Evolutionary conservation across 768 basidiomycete species (phyloP).

Genomic region (Psilocybe sp.): DNA sequence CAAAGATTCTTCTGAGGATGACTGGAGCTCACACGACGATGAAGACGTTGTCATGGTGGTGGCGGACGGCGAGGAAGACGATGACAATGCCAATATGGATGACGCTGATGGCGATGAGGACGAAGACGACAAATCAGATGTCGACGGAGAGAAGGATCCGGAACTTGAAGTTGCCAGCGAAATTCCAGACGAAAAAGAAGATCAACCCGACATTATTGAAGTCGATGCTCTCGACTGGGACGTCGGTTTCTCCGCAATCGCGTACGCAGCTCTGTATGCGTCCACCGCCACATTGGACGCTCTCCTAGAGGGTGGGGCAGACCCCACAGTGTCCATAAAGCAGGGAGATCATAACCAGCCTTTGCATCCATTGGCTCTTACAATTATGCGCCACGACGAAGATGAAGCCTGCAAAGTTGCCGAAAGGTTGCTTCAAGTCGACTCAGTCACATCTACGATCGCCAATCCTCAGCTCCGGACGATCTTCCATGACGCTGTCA

Average conservation of each 20-base stretch:
- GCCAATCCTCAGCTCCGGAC: conserved; percentile 36
- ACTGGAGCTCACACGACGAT: conserved; percentile 46
- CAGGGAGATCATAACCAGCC: conserved; percentile 19
- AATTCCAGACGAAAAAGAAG: conserved; percentile 45
- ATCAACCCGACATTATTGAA: conserved; percentile 53
- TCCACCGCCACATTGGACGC: conserved; percentile 41
- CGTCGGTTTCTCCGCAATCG: conserved; percentile 48
- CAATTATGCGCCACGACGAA: conserved; percentile 39
- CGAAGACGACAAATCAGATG: conserved; percentile 18
- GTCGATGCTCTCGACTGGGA: conserved; percentile 59
- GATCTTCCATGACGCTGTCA: conserved; percentile 37
- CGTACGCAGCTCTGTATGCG: conserved; percentile 47
- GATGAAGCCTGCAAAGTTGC: conserved; percentile 36
- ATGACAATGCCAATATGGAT: conserved; percentile 25
- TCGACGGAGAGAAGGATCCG: conserved; percentile 5
- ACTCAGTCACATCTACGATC: conserved; percentile 39
- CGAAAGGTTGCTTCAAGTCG: conserved; percentile 32
- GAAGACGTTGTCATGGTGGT: conserved; percentile 30
- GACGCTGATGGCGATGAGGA: conserved; percentile 20
- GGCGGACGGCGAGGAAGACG: conserved; percentile 28
- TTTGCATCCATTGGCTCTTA: conserved; percentile 38
- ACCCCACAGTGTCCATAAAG: conserved; percentile 34
- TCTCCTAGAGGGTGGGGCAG: conserved; percentile 46
- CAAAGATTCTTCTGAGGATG: conserved; percentile 44
- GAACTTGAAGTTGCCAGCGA: conserved; percentile 22